These are phyloP conservation scores for Colletotrichum salicis DNA, from an alignment of 2,329 filamentous ascomycete species.

Conservation along the genomic window DNA sequence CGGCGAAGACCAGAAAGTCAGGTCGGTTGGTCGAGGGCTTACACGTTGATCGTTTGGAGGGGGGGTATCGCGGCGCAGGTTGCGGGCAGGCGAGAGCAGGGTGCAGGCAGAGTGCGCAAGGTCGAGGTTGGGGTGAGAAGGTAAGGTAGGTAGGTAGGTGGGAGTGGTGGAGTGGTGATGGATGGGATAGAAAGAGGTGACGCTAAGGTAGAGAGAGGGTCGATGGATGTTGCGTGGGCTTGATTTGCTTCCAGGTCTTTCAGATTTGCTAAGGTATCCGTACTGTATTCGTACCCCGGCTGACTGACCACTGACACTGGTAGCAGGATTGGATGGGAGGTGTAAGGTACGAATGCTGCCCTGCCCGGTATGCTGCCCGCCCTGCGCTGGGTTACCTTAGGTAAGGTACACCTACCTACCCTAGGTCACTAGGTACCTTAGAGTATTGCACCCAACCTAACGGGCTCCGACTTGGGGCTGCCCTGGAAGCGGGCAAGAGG, in stretches of 20 bases:
- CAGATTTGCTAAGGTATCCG: neutral
- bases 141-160: neutral
- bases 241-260: neutral
- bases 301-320: neutral
- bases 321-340: neutral
- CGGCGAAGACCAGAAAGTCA: neutral
- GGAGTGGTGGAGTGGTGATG: slow-evolving; percentile 5
- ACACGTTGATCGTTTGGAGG: slow-evolving; percentile 3
- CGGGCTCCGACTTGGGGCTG: neutral
- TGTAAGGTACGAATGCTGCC: neutral
- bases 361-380: neutral
- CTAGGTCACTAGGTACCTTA: too few species aligned
- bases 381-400: neutral
- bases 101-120: slow-evolving; percentile 6
- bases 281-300: too few species aligned
- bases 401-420: too few species aligned
- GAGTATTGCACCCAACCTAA: neutral
- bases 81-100: slow-evolving; percentile 14
- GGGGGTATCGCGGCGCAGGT: slow-evolving; percentile 16
- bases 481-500: neutral
- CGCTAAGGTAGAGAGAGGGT: slow-evolving; percentile 7
- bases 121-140: slow-evolving; percentile 9
- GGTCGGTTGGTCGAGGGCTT: slow-evolving; percentile 14
- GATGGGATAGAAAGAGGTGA: slow-evolving; percentile 15
- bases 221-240: slow-evolving; percentile 5